A percentile compares a stretch with the other conserved stretches of the same genome.
phyloP scores from a whole-genome alignment of 2,329 filamentous ascomycete genomes.

The Paraphoma sp. region DNA sequence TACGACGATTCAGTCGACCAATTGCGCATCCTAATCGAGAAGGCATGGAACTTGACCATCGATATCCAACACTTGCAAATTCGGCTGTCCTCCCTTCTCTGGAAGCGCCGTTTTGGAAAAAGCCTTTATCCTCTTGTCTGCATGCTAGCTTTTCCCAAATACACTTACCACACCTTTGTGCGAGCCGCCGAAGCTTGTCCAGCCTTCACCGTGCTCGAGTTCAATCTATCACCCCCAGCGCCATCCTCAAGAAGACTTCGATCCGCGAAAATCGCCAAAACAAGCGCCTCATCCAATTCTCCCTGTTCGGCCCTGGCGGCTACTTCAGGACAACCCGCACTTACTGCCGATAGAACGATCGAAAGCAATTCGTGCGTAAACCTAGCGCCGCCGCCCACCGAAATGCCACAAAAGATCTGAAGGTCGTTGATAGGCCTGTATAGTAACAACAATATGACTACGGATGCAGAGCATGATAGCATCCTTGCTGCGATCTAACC shows the following conservation, averaged over 20 bases:
- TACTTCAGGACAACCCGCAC: too few species aligned
- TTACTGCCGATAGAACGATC: too few species aligned
- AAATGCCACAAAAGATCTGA: too few species aligned
- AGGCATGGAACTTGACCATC: background rate
- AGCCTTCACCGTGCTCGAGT: background rate
- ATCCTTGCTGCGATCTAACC: background rate
- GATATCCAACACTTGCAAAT: background rate
- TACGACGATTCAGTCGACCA: slow-evolving; percentile 1
- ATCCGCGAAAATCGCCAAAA: background rate
- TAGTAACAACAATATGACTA: too few species aligned
- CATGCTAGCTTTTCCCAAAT: slow-evolving; percentile 12
- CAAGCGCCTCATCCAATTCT: too few species aligned
- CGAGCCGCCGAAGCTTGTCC: background rate
- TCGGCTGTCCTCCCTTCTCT: slow-evolving; percentile 8
- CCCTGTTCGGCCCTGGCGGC: too few species aligned
- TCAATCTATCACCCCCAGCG: background rate
- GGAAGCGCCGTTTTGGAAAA: slow-evolving; percentile 6
- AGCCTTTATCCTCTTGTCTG: slow-evolving; percentile 13
- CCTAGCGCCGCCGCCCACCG: too few species aligned
- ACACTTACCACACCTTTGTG: slow-evolving; percentile 9
- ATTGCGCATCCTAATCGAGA: background rate
- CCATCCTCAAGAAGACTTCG: background rate
- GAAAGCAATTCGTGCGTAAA: too few species aligned
- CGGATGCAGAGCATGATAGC: background rate
- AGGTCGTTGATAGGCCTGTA: too few species aligned